Percentiles rank a stretch among this genome's conserved stretches.
These are phyloP conservation scores for Gnaphalium uliginosum DNA, from an alignment of 129 eudicot genomes.

Conservation along the genomic window DNA sequence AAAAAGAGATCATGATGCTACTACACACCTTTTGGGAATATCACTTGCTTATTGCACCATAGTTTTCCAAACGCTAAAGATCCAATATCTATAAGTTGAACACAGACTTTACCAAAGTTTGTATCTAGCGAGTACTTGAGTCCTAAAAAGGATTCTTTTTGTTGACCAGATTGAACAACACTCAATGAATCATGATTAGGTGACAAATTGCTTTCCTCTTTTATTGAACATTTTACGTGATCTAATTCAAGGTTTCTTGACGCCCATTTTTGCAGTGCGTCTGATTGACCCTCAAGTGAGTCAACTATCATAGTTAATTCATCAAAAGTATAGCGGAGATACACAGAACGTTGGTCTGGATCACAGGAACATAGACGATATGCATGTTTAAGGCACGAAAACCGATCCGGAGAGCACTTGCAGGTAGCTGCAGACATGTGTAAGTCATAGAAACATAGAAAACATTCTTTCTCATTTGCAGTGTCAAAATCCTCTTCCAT, in stretches of 20 bases:
- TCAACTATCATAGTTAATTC: constrained; percentile 52
- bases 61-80: constrained; percentile 51
- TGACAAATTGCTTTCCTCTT: constrained; percentile 27
- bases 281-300: constrained; percentile 56
- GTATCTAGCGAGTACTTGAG: constrained; percentile 17
- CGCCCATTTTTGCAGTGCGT: constrained; percentile 49
- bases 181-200: neutral
- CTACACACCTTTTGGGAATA: constrained; percentile 64
- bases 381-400: constrained; percentile 65
- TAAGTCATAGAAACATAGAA: constrained; percentile 67
- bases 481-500: constrained; percentile 64
- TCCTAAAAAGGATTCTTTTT: constrained; percentile 25
- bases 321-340: constrained; percentile 52
- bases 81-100: constrained; percentile 49
- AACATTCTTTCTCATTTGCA: constrained; percentile 62
- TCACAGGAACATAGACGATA: constrained; percentile 49
- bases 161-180: neutral
- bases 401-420: constrained; percentile 56
- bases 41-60: constrained; percentile 67
- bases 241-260: constrained; percentile 28
- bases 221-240: constrained; percentile 18
- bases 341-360: constrained; percentile 36
- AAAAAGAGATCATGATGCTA: neutral
- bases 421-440: constrained; percentile 68
- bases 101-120: constrained; percentile 27